phyloP scores from a whole-genome alignment of 1,284 basidiomycete species.

The Phylloboletellus chloephorus region DNA sequence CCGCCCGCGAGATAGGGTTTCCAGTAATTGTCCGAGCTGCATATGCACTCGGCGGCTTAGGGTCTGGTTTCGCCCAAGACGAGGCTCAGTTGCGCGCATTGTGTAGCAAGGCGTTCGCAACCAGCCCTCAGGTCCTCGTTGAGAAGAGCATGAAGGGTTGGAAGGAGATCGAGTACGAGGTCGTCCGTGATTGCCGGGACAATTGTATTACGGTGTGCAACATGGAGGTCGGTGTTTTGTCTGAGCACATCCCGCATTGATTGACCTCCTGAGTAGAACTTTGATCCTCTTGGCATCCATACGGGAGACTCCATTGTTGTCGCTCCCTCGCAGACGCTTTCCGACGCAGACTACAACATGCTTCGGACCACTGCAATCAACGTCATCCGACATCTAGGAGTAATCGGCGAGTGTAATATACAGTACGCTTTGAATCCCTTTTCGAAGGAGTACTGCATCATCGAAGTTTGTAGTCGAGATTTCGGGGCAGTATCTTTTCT shows the following conservation, averaged over 20 bases:
- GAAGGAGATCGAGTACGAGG: slow-evolving; percentile 99
- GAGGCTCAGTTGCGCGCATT: slow-evolving; percentile 83
- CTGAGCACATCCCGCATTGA: neutral
- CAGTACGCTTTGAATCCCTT: slow-evolving; percentile 96
- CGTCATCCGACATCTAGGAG: slow-evolving; percentile 95
- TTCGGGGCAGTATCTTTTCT: slow-evolving; percentile 2
- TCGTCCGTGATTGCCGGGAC: slow-evolving; percentile 95
- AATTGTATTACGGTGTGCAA: slow-evolving; percentile 99
- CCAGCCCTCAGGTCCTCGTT: slow-evolving; percentile 93
- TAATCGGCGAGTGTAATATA: slow-evolving; percentile 98
- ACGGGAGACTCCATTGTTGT: slow-evolving; percentile 99
- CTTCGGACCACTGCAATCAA: slow-evolving; percentile 96
- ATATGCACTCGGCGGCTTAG: slow-evolving; percentile 92
- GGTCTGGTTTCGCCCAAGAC: slow-evolving; percentile 91
- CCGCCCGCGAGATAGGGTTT: slow-evolving; percentile 89
- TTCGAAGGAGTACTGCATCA: slow-evolving; percentile 97
- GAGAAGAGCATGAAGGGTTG: slow-evolving; percentile 99
- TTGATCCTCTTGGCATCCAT: slow-evolving; percentile 97
- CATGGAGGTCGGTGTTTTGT: slow-evolving; percentile 79
- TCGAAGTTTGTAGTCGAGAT: slow-evolving; percentile 58
- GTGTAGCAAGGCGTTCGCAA: slow-evolving; percentile 93
- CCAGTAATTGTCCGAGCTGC: slow-evolving; percentile 97
- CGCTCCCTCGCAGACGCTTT: slow-evolving; percentile 95
- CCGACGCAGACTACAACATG: slow-evolving; percentile 99
- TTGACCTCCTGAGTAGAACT: slow-evolving; percentile 61